Evolutionary conservation across 2,329 filamentous ascomycete genomes (phyloP).

Genomic region (Hysterium pulicare): DNA sequence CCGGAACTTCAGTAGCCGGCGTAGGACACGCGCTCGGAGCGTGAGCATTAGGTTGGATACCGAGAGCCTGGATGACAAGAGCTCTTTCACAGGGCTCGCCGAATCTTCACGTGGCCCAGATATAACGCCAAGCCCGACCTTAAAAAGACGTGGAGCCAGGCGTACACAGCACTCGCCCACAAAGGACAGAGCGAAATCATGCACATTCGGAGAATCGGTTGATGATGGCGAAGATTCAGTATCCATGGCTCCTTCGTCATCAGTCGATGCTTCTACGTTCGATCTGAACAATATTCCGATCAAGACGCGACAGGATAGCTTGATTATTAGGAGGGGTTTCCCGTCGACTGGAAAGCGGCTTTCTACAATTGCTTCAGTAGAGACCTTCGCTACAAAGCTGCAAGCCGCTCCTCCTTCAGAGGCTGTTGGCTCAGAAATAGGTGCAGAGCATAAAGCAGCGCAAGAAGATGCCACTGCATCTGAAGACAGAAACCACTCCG

Average conservation of each 20-base stretch:
- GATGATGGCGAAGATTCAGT: constrained; percentile 22
- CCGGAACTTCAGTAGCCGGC: constrained; percentile 18
- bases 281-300: constrained; percentile 31
- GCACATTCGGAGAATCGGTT: constrained; percentile 20
- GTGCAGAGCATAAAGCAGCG: constrained; percentile 13
- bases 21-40: constrained; percentile 25
- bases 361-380: constrained; percentile 58
- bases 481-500: constrained; percentile 27
- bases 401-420: constrained; percentile 27
- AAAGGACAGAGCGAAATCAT: constrained; percentile 35
- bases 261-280: constrained; percentile 30
- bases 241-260: constrained; percentile 33
- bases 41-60: constrained; percentile 25
- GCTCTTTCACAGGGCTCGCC: constrained; percentile 13
- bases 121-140: constrained; percentile 21
- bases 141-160: constrained; percentile 39
- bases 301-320: constrained; percentile 30
- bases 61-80: constrained; percentile 18
- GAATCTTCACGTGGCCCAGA: constrained; percentile 1
- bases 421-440: constrained; percentile 21
- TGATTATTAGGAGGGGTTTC: constrained; percentile 44
- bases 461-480: constrained; percentile 22
- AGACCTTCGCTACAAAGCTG: constrained; percentile 45
- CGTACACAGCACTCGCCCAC: constrained; percentile 41
- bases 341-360: constrained; percentile 55